Conservation (phyloP, 2,329 filamentous ascomycete genomes). For the Exophiala lecanii-corni region DNA sequence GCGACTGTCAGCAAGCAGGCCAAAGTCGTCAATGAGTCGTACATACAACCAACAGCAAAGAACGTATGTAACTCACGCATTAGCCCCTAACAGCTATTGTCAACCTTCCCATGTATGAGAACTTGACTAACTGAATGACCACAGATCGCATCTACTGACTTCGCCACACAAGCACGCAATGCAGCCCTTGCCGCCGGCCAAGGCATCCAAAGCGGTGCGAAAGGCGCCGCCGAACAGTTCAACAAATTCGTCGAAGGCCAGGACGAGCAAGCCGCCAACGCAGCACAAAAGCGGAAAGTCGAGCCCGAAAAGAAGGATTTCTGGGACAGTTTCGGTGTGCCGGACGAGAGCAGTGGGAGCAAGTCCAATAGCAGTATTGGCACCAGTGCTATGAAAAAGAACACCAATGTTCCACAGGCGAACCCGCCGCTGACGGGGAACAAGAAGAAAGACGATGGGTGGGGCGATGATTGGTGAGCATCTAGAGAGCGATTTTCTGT, state of each 20-base stretch:
- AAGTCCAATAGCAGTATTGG: constrained; percentile 46
- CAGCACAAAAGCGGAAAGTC: constrained; percentile 34
- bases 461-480: constrained; percentile 50
- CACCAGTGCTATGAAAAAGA: constrained; percentile 60
- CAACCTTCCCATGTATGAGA: not conserved
- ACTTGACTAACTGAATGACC: not conserved
- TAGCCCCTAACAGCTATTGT: constrained; percentile 1
- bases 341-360: constrained; percentile 6
- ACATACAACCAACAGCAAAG: constrained; percentile 87
- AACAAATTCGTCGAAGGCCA: constrained; percentile 82
- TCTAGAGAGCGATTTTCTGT: no score
- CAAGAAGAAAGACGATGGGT: constrained; percentile 51
- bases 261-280: constrained; percentile 32
- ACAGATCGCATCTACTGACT: constrained; percentile 74
- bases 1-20: constrained; percentile 84
- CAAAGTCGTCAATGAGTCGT: constrained; percentile 84
- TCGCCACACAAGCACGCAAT: constrained; percentile 65
- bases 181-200: constrained; percentile 52
- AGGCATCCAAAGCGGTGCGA: constrained; percentile 62
- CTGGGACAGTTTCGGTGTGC: constrained; percentile 72
- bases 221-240: constrained; percentile 72
- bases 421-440: constrained; percentile 23
- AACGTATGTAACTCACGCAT: constrained; percentile 54
- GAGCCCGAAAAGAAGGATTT: constrained; percentile 72
- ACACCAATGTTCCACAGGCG: constrained; percentile 27